Conservation (phyloP, 163 green algal genomes). For the Chloromonas sp. region DNA sequence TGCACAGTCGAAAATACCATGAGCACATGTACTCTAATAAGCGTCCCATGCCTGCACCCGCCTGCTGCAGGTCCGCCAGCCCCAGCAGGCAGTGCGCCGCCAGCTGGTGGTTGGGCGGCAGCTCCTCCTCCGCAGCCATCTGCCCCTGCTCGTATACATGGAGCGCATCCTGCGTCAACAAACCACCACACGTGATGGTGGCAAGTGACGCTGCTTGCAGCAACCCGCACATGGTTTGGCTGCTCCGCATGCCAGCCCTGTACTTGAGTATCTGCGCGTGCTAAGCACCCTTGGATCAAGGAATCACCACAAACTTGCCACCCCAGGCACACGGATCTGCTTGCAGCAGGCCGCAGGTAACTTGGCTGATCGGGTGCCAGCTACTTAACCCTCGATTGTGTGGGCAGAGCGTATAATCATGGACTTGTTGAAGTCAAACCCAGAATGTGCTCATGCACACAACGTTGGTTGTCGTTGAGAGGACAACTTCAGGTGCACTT, state of each 20-base stretch:
- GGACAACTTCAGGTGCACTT: too few relatives aligned
- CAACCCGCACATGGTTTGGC: not conserved
- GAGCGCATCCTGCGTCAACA: not conserved
- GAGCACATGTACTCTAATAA: too few relatives aligned
- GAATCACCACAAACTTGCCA: not conserved
- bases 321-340: not conserved
- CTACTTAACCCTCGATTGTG: too few relatives aligned
- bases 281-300: not conserved
- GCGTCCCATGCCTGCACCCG: not conserved
- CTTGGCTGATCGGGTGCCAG: too few relatives aligned
- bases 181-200: not conserved
- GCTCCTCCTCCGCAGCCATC: not conserved
- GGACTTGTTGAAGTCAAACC: too few relatives aligned
- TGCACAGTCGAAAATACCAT: too few relatives aligned
- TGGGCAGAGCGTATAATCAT: too few relatives aligned
- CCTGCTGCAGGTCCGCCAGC: not conserved
- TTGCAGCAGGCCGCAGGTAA: not conserved
- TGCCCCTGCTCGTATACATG: not conserved
- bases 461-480: too few relatives aligned
- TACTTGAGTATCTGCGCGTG: too few relatives aligned
- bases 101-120: not conserved
- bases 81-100: conserved; percentile 7
- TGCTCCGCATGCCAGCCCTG: not conserved
- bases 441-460: too few relatives aligned
- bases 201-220: not conserved